These are phyloP conservation scores for Ganoderma lucidum DNA, from an alignment of 1,284 basidiomycete genomes.

Conservation along the genomic window DNA sequence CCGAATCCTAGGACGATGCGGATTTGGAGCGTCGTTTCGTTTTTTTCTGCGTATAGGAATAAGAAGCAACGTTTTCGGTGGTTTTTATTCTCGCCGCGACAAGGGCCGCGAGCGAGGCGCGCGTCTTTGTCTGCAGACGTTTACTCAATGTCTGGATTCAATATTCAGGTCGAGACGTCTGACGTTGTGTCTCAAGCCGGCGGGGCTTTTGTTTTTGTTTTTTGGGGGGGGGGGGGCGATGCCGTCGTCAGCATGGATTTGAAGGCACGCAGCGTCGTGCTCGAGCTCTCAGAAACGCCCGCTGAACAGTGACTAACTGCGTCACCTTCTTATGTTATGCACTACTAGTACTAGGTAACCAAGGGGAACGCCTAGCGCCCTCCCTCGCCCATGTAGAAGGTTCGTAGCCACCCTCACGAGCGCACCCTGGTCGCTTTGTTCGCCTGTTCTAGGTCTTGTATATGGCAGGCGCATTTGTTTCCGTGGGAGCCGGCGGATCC, in stretches of 20 bases:
- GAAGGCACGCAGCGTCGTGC: too few species aligned
- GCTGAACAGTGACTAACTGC: not conserved
- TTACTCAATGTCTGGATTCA: not conserved
- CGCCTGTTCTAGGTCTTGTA: not conserved
- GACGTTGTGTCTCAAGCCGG: not conserved
- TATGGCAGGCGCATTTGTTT: not conserved
- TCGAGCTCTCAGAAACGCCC: not conserved
- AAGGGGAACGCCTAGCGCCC: not conserved
- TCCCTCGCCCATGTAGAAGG: not conserved
- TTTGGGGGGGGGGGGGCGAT: not conserved
- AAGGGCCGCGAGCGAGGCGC: not conserved
- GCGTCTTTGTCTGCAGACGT: not conserved
- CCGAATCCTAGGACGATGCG: too few species aligned
- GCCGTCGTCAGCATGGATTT: too few species aligned
- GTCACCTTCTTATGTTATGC: not conserved
- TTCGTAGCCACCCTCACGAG: not conserved
- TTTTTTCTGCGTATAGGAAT: not conserved
- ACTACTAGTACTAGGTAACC: not conserved
- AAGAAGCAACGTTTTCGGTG: not conserved
- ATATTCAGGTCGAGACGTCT: not conserved
- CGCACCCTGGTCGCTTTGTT: not conserved
- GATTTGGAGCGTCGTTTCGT: too few species aligned
- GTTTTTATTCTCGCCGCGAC: not conserved
- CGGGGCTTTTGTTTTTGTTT: not conserved
- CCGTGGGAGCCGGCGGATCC: not conserved